Evolutionary conservation across 108 stramenopile species (phyloP), one percentile per base, ranked within the genome.

Genomic region (Conticribra weissflogii): DNA sequence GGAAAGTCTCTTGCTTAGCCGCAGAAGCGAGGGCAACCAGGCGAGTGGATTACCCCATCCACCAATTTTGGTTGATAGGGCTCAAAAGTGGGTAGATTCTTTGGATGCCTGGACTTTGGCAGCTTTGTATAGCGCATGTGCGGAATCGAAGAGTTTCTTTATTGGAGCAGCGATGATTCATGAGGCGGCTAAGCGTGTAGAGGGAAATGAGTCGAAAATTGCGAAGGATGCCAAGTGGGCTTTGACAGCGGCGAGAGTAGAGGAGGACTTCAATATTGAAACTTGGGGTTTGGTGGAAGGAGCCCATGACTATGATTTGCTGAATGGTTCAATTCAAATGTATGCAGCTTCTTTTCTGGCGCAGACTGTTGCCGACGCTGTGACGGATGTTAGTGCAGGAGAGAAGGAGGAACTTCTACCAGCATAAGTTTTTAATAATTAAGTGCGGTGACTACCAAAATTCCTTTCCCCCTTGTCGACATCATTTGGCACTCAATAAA

Each of bases 251-350:
- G 78, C 89, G 16, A 83, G 99, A 16, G 87, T 99, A 2, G 99
- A 99, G 76, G 99, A 99, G 74, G 98, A 98, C 69, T 98, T 96
- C 69, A 94, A 99, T 68, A 96, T 98, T 64, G 85, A 89, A 32
- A 74, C 71, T 45, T 98, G 98, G 98, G 99, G 99, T 12, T 72
- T 99, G 51, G 98, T 99, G 27, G 99, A 99, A 68, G 99, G 98
- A 4, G 95, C 92, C 19, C 99, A 99, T 81, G 99, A 96, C 76
- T 93, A 94, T 64, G 96, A 96, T 87, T 60, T 89, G 33, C 69
- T 96, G 58, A 96, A 96, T 71, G 81, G 80, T 49, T 85, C 89
- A 22, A 87, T 96, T 25, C 88, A 94, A 44, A 72, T 96, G 54
- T 76, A 84, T 57, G 81, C 95, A 9, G 89, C 92, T 19, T 62